Percentiles rank a stretch among this genome's conserved stretches.
These are phyloP conservation scores for Rubia occidens DNA, from an alignment of 305 asterid genomes.

Conservation along the genomic window DNA sequence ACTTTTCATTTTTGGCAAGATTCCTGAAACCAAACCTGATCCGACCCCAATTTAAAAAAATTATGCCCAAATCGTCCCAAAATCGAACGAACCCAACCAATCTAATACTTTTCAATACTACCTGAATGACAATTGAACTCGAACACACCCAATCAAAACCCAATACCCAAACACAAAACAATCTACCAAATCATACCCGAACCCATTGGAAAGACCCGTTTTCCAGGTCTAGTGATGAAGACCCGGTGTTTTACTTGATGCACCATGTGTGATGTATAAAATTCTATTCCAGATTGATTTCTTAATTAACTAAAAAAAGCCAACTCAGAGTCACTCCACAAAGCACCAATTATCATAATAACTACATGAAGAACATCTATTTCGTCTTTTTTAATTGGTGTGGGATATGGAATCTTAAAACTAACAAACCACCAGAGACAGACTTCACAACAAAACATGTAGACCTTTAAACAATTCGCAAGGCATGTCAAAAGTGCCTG, in stretches of 20 bases:
- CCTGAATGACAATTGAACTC: no score
- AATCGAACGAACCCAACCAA: neutral
- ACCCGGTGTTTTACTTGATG: neutral
- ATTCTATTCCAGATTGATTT: neutral
- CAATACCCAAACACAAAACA: no score
- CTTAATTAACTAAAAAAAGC: neutral
- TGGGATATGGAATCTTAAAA: neutral
- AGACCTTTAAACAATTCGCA: neutral
- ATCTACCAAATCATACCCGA: no score
- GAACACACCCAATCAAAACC: no score
- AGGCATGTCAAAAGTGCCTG: neutral
- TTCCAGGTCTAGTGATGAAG: neutral
- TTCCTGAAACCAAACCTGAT: no score
- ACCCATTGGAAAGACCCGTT: no score
- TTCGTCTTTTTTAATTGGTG: neutral
- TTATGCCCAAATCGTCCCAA: no score
- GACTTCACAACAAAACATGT: neutral
- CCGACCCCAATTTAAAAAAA: no score
- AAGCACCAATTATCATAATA: neutral
- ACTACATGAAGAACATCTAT: neutral
- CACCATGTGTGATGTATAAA: constrained; percentile 1
- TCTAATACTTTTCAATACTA: no score
- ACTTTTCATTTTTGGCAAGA: no score
- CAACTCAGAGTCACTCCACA: neutral
- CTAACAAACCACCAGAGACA: neutral